phyloP scores from a whole-genome alignment of 495 filamentous ascomycete genomes.

The Choiromyces venosus region DNA sequence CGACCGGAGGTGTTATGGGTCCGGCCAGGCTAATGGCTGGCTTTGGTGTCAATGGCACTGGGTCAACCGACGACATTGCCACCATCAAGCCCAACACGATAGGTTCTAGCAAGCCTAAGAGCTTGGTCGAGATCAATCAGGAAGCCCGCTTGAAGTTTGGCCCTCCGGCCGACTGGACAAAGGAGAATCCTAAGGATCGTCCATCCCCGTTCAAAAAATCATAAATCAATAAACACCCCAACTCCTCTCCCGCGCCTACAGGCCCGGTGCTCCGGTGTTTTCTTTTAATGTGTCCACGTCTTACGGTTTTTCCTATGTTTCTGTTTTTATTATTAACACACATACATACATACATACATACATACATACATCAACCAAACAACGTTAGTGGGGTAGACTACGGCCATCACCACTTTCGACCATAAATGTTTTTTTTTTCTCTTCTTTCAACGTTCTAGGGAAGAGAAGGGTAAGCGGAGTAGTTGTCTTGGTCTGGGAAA shows the following conservation, averaged over 20 bases:
- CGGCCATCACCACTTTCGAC: neutral
- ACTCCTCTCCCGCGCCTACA: neutral
- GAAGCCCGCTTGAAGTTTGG: neutral
- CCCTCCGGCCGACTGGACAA: neutral
- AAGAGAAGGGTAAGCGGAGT: neutral
- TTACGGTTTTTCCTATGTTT: neutral
- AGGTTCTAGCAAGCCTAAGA: neutral
- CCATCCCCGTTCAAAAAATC: neutral
- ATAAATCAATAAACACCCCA: neutral
- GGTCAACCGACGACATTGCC: neutral
- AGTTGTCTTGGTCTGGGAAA: neutral
- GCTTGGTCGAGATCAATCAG: neutral
- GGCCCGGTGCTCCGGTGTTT: neutral
- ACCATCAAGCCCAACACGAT: neutral
- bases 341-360: neutral
- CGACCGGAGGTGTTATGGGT: constrained; percentile 7
- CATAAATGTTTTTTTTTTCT: neutral
- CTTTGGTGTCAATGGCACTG: neutral
- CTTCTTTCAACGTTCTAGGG: neutral
- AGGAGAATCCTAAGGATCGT: neutral
- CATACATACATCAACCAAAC: neutral
- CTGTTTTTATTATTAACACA: neutral
- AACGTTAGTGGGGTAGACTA: neutral
- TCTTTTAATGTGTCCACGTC: neutral
- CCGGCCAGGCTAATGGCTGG: neutral